Conservation (phyloP, 2,329 filamentous ascomycete species). For the Botrytis tulipae region DNA sequence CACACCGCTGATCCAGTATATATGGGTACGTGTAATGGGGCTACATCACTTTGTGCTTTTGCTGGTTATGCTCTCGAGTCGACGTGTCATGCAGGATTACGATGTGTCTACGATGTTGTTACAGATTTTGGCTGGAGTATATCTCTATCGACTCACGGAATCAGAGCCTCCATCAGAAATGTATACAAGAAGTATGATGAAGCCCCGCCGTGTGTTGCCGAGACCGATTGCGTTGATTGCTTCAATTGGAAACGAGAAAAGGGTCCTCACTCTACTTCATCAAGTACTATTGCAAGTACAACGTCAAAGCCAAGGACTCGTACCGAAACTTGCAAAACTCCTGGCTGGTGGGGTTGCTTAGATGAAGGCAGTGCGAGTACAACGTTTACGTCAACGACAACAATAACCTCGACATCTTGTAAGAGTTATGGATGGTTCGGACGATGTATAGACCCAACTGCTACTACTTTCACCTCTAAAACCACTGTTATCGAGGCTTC, state of each 20-base stretch:
- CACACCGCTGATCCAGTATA: conserved; percentile 93
- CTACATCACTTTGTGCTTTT: conserved; percentile 78
- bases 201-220: conserved; percentile 70
- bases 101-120: conserved; percentile 89
- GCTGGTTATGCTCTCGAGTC: conserved; percentile 89
- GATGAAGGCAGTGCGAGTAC: conserved; percentile 34
- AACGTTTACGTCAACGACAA: conserved; percentile 34
- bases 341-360: conserved; percentile 69
- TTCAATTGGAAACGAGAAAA: conserved; percentile 91
- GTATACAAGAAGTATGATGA: conserved; percentile 78
- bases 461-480: conserved; percentile 10
- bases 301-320: conserved; percentile 59
- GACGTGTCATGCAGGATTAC: conserved; percentile 77
- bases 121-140: conserved; percentile 87
- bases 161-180: conserved; percentile 78
- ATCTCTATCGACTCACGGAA: conserved; percentile 84
- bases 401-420: conserved; percentile 17
- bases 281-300: conserved; percentile 57
- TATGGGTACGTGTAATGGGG: conserved; percentile 86
- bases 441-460: conserved; percentile 4
- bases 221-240: conserved; percentile 80
- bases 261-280: conserved; percentile 75
- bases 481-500: conserved; percentile 19
- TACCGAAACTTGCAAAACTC: conserved; percentile 81
- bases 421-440: conserved; percentile 27